Conservation (phyloP, 23 red algal species). For the Cyanidioschyzon merolae region DNA sequence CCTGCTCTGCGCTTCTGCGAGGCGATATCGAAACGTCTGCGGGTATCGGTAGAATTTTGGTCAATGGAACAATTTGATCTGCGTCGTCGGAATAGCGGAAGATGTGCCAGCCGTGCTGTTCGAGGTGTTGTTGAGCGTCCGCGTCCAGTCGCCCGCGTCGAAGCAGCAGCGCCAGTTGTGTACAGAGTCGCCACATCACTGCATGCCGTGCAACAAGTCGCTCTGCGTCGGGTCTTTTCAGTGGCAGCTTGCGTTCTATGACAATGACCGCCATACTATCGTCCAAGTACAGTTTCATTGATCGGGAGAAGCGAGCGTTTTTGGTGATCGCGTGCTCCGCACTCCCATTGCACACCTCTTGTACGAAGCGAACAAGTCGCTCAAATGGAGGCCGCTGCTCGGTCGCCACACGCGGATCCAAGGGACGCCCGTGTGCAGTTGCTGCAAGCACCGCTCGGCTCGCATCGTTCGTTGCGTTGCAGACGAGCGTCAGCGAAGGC, state of each 20-base stretch:
- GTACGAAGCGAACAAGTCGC: neutral
- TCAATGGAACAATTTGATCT: neutral
- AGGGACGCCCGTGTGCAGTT: too few species aligned
- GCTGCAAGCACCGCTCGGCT: too few species aligned
- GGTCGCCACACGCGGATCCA: too few species aligned
- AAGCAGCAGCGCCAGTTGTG: neutral
- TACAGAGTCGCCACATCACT: neutral
- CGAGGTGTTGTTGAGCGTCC: neutral
- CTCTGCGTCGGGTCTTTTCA: neutral
- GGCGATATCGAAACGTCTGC: neutral
- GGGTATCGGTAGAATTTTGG: neutral
- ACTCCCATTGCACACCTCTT: neutral
- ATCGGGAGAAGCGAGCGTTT: neutral
- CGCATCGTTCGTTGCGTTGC: too few species aligned
- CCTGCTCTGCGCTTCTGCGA: neutral
- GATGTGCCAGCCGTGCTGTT: neutral
- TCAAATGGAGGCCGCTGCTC: too few species aligned
- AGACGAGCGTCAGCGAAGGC: too few species aligned
- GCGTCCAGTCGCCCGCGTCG: neutral
- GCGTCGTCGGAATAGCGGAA: neutral
- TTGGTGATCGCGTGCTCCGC: neutral
- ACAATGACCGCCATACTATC: neutral
- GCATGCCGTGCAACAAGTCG: neutral
- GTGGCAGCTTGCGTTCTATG: neutral
- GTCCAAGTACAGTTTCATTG: neutral